Percentiles rank a stretch among this genome's conserved stretches.
phyloP scores from a whole-genome alignment of 192 early-diverging fungal genomes.

The Paraglomus brasilianum region DNA sequence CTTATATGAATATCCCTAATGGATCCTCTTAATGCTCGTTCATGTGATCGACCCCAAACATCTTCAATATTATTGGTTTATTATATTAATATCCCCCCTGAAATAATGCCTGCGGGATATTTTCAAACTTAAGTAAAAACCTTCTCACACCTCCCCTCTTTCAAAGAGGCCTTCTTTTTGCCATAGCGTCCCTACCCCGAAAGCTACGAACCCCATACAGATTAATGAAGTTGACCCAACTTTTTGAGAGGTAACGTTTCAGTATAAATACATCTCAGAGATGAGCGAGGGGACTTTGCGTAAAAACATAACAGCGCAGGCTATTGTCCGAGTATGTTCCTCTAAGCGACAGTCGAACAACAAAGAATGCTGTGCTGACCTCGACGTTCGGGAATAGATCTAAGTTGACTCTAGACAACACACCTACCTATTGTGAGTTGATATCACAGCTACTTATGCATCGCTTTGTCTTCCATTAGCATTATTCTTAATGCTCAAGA shows the following conservation, averaged over 20 bases:
- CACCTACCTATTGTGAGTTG: neutral
- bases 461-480: neutral
- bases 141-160: slow-evolving; percentile 24
- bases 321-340: neutral
- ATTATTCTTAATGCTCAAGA: slow-evolving; percentile 28
- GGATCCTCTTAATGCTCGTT: too few species aligned
- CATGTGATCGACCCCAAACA: too few species aligned
- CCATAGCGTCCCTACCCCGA: slow-evolving; percentile 27
- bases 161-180: slow-evolving; percentile 31
- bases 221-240: slow-evolving; percentile 27
- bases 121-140: too few species aligned
- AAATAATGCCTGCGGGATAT: too few species aligned
- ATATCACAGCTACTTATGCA: neutral
- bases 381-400: neutral
- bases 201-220: slow-evolving; percentile 28
- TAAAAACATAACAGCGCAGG: neutral
- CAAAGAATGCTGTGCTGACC: neutral
- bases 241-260: slow-evolving; percentile 28
- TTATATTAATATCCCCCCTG: too few species aligned
- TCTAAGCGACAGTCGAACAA: too few species aligned
- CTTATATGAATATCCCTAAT: too few species aligned
- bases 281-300: neutral
- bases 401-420: neutral
- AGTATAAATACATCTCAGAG: neutral
- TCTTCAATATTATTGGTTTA: too few species aligned